Conservation (phyloP, 352 stramenopile genomes). For the Phytophthora crassamura region DNA sequence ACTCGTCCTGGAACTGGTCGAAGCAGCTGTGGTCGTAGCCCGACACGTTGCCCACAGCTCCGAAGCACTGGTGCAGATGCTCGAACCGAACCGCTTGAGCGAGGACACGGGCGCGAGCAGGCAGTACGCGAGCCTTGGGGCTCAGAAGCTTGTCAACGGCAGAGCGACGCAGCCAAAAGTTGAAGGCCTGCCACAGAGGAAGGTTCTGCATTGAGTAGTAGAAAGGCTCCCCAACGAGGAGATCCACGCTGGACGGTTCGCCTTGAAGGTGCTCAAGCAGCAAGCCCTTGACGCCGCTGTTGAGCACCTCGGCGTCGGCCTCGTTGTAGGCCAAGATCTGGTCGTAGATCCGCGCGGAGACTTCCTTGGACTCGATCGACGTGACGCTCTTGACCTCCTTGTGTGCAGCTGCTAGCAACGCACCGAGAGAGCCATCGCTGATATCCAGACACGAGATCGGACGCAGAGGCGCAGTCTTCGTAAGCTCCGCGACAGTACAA, state of each 20-base stretch:
- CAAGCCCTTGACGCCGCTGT: conserved; percentile 73
- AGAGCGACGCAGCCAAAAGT: conserved; percentile 83
- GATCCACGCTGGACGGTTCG: conserved; percentile 50
- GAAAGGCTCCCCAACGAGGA: conserved; percentile 79
- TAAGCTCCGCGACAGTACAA: conserved; percentile 22
- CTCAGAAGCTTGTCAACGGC: conserved; percentile 52
- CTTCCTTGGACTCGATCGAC: conserved; percentile 83
- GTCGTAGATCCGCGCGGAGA: conserved; percentile 78
- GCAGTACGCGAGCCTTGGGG: conserved; percentile 53
- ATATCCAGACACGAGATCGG: conserved; percentile 71
- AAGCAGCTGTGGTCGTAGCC: conserved; percentile 80
- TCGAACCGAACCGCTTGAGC: conserved; percentile 75
- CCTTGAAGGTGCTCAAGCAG: conserved; percentile 63
- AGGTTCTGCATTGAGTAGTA: conserved; percentile 91
- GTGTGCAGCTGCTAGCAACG: conserved; percentile 61
- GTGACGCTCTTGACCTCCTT: conserved; percentile 58
- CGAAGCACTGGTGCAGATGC: conserved; percentile 82
- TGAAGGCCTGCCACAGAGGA: conserved; percentile 80
- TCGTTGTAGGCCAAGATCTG: conserved; percentile 70
- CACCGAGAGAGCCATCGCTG: conserved; percentile 75
- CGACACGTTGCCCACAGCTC: conserved; percentile 67
- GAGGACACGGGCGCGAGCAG: conserved; percentile 53
- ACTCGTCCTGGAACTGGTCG: conserved; percentile 74
- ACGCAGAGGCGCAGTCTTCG: conserved; percentile 14
- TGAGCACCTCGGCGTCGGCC: conserved; percentile 60